Evolutionary conservation across 495 filamentous ascomycete genomes (phyloP), one percentile per base, ranked within the genome.

Genomic region (Talaromyces trachyspermus): DNA sequence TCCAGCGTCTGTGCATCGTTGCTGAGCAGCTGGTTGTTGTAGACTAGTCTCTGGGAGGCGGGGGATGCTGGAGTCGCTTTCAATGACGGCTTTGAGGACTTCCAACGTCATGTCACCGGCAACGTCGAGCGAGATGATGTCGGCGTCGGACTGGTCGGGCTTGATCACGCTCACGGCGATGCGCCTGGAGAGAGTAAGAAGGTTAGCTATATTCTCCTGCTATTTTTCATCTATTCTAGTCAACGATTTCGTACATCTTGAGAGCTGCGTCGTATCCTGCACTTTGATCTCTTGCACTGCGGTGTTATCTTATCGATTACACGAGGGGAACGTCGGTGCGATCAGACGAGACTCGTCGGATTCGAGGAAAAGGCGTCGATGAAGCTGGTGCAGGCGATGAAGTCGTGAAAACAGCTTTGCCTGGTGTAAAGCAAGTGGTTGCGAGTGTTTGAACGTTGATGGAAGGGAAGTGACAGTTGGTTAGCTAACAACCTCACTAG

Each of bases 111-210:
- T 89, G 55, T 85, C 85, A 32, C 80, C 73, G 49, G 80, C 82
- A 49, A 96, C 82, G 49, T 95, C 90, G 43, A 95, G 79, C 45
- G 83, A 83, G 53, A 95, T 74, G 53, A 95, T 78, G 58, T 91
- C 86, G 55, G 81, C 76, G 55, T 92, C 88, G 59, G 60, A 77
- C 69, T 72, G 78, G 70, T 72, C 83, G 70, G 74, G 86, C 55
- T 66, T 79, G 60, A 80, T 85, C 55, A 95, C 86, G 55, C 77
- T 86, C 55, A 98, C 83, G 46, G 89, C 95, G 72, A 95, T 84
- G 60, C 78, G 87, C 83, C 84, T 89, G 26, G 8, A 4, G 18
- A 42, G 9, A 22, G 9, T 11, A 7, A 2, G n/a, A 17, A 19
- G 10, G 11, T 25, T 25, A 29, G 20, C n/a, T 10, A 27, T 14